phyloP scores from a whole-genome alignment of 2,329 filamentous ascomycete species.

The Zarea fungicola region DNA sequence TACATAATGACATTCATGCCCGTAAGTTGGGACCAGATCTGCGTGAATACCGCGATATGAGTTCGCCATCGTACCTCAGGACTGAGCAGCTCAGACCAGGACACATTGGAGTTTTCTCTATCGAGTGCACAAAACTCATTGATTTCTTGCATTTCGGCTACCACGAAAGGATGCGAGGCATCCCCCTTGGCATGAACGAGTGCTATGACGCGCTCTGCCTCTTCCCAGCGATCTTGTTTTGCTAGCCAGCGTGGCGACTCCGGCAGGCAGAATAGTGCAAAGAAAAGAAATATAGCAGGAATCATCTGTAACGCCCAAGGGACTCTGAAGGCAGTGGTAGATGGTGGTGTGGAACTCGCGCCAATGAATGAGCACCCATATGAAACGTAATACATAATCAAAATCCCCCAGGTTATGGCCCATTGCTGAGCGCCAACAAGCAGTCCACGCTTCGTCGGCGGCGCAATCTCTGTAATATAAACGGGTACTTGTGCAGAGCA shows the following conservation, averaged over 20 bases:
- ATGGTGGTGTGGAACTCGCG: slow-evolving; percentile 29
- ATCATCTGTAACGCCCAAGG: slow-evolving; percentile 63
- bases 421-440: slow-evolving; percentile 71
- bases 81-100: slow-evolving; percentile 66
- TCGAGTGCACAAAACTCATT: slow-evolving; percentile 70
- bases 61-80: slow-evolving; percentile 58
- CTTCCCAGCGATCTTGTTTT: slow-evolving; percentile 54
- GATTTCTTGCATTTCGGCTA: slow-evolving; percentile 66
- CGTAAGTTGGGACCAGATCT: slow-evolving; percentile 53
- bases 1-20: slow-evolving; percentile 60
- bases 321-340: slow-evolving; percentile 53
- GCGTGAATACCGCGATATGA: slow-evolving; percentile 44
- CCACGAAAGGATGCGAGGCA: slow-evolving; percentile 58
- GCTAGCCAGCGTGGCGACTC: slow-evolving; percentile 63
- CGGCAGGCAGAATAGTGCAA: slow-evolving; percentile 55
- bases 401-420: slow-evolving; percentile 62
- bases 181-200: slow-evolving; percentile 65
- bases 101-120: slow-evolving; percentile 62
- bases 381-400: slow-evolving; percentile 66
- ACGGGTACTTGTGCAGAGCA: slow-evolving; percentile 62
- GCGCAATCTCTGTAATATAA: slow-evolving; percentile 61
- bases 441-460: slow-evolving; percentile 50
- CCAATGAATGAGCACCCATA: slow-evolving; percentile 59
- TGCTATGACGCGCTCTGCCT: slow-evolving; percentile 46
- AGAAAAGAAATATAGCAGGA: slow-evolving; percentile 53